These are phyloP conservation scores for Colletotrichum higginsianum DNA, from an alignment of 2,329 filamentous ascomycete genomes.

Conservation along the genomic window DNA sequence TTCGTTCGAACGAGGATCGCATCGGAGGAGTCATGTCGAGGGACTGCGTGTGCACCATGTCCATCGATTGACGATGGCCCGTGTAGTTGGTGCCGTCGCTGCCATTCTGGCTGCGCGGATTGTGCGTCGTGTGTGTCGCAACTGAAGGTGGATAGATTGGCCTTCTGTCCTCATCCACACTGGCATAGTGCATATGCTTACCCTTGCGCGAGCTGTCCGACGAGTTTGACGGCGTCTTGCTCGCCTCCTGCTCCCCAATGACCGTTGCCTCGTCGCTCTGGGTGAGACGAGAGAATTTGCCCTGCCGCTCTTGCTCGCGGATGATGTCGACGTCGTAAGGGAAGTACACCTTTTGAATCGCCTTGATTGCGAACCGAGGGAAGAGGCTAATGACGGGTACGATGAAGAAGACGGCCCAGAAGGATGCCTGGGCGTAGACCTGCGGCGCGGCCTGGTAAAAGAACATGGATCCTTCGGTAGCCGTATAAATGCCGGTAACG, in stretches of 20 bases:
- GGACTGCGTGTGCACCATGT: slow-evolving; percentile 53
- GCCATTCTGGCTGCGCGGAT: slow-evolving; percentile 87
- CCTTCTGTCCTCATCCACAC: slow-evolving; percentile 87
- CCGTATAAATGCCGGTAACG: slow-evolving; percentile 91
- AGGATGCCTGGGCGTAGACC: slow-evolving; percentile 84
- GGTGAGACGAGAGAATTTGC: slow-evolving; percentile 84
- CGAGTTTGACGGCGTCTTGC: slow-evolving; percentile 62
- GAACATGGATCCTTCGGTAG: slow-evolving; percentile 52
- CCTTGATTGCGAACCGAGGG: slow-evolving; percentile 89
- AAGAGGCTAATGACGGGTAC: slow-evolving; percentile 87
- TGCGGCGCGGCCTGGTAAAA: slow-evolving; percentile 86
- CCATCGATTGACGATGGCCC: slow-evolving; percentile 73
- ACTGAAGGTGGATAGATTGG: slow-evolving; percentile 96
- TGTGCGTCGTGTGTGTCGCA: slow-evolving; percentile 84
- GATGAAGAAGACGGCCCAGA: slow-evolving; percentile 88
- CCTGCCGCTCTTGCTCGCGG: slow-evolving; percentile 88
- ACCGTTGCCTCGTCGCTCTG: slow-evolving; percentile 47
- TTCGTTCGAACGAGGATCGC: slow-evolving; percentile 44
- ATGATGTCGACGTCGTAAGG: slow-evolving; percentile 96
- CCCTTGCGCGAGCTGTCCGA: slow-evolving; percentile 72
- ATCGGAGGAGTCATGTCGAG: slow-evolving; percentile 46
- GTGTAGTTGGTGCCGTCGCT: slow-evolving; percentile 96
- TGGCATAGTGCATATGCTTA: slow-evolving; percentile 72
- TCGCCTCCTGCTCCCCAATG: slow-evolving; percentile 44
- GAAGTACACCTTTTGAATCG: slow-evolving; percentile 92